Evolutionary conservation across 805 yeast species (phyloP).

Genomic region (Komagataella pastoris): DNA sequence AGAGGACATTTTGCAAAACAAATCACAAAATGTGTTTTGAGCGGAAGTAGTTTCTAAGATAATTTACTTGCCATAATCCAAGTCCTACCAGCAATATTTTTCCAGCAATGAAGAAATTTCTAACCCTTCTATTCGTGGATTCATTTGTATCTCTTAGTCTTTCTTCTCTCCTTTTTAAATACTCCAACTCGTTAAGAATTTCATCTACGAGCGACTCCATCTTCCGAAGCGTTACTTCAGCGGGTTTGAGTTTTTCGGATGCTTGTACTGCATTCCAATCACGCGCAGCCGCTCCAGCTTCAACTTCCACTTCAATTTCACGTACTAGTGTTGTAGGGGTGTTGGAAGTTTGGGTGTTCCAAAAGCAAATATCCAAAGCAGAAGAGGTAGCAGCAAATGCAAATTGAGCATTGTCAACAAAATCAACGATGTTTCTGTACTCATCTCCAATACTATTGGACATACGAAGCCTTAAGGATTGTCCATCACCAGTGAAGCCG

Average conservation of each 20-base stretch:
- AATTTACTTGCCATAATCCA: constrained; percentile 88
- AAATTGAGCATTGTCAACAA: constrained; percentile 57
- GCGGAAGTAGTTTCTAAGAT: constrained; percentile 86
- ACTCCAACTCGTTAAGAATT: constrained; percentile 64
- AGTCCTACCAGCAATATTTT: constrained; percentile 58
- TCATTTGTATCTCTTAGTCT: constrained; percentile 94
- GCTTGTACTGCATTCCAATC: constrained; percentile 96
- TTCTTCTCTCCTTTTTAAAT: constrained; percentile 80
- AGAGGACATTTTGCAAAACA: not conserved
- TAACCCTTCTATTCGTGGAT: constrained; percentile 86
- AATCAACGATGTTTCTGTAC: constrained; percentile 62
- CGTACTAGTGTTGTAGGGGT: constrained; percentile 37
- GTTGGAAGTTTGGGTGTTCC: constrained; percentile 36
- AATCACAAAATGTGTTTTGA: constrained; percentile 60
- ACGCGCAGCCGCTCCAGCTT: constrained; percentile 92
- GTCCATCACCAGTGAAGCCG: constrained; percentile 83
- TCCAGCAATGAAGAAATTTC: constrained; percentile 67
- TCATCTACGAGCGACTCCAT: constrained; percentile 81
- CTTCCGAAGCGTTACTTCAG: constrained; percentile 80
- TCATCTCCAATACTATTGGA: constrained; percentile 79
- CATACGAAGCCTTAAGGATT: constrained; percentile 51
- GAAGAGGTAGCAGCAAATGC: constrained; percentile 78
- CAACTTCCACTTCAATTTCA: constrained; percentile 80
- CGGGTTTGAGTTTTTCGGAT: constrained; percentile 83
- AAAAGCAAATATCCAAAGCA: constrained; percentile 87